Conservation (phyloP, 495 filamentous ascomycete species). For the Trichoderma reesei region DNA sequence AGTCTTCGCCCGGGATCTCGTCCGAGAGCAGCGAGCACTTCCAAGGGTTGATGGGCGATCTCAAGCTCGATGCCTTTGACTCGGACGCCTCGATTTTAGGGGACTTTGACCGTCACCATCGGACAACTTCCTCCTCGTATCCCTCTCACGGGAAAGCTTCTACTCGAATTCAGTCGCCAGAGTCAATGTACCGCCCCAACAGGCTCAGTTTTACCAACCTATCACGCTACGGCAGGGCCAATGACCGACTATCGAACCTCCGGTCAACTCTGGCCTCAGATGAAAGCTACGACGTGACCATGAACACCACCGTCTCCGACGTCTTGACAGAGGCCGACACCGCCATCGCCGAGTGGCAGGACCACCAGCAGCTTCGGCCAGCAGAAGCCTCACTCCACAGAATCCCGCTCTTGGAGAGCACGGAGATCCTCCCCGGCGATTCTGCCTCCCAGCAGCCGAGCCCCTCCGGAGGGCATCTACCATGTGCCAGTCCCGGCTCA, state of each 20-base stretch:
- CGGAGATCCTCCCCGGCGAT: background rate
- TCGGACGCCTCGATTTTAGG: background rate
- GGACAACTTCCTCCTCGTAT: background rate
- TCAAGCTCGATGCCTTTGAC: background rate
- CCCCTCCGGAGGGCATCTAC: background rate
- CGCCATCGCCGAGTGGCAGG: background rate
- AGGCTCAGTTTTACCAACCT: background rate
- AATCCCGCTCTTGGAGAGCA: background rate
- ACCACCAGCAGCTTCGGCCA: background rate
- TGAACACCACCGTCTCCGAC: background rate
- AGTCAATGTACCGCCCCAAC: background rate
- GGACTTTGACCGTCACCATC: background rate
- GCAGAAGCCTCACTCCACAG: background rate
- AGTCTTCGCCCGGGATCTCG: background rate
- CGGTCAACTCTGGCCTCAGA: background rate
- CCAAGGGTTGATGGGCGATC: background rate
- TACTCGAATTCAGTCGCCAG: background rate
- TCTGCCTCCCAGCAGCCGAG: background rate
- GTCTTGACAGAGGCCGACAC: background rate
- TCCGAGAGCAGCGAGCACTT: background rate
- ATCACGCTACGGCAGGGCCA: background rate
- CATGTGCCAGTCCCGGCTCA: background rate
- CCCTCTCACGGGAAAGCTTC: background rate
- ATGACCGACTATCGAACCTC: background rate
- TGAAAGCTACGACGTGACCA: background rate